These are phyloP conservation scores for Lactarius tabidus DNA, from an alignment of 768 basidiomycete genomes.

Conservation along the genomic window DNA sequence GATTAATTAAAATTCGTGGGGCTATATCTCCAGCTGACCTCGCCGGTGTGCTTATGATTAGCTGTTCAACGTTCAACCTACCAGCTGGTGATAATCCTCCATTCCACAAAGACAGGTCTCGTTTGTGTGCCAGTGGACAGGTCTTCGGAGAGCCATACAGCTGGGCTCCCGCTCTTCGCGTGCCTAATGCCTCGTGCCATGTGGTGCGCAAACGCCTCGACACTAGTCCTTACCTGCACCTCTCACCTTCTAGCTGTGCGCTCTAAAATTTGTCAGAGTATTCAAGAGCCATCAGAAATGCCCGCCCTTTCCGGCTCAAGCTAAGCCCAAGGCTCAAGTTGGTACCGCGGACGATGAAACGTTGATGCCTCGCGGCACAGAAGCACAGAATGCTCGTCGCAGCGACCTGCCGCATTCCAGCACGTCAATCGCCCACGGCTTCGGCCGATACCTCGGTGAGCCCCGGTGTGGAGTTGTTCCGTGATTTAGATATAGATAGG, in stretches of 20 bases:
- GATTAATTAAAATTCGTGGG: background rate
- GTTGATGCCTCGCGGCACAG: conserved; percentile 8
- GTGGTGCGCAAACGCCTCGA: background rate
- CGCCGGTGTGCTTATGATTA: background rate
- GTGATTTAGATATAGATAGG: background rate
- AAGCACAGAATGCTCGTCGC: background rate
- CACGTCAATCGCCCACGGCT: background rate
- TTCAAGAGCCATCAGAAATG: background rate
- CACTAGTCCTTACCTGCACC: background rate
- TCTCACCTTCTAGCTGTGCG: background rate
- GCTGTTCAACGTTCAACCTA: background rate
- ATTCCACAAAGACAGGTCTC: background rate
- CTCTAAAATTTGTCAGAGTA: background rate
- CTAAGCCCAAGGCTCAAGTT: background rate
- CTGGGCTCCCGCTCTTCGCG: background rate
- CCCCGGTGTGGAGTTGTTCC: background rate
- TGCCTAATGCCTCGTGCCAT: background rate
- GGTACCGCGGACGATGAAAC: background rate
- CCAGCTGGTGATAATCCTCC: background rate
- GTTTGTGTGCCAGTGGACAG: background rate
- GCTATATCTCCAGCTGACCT: background rate
- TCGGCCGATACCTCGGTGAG: background rate
- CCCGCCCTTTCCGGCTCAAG: background rate
- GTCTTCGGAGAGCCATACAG: background rate
- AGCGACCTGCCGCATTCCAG: conserved; percentile 7